Evolutionary conservation across 306 rosid species (phyloP), one percentile per base, ranked within the genome.

Genomic region (Styphnolobium japonicum): DNA sequence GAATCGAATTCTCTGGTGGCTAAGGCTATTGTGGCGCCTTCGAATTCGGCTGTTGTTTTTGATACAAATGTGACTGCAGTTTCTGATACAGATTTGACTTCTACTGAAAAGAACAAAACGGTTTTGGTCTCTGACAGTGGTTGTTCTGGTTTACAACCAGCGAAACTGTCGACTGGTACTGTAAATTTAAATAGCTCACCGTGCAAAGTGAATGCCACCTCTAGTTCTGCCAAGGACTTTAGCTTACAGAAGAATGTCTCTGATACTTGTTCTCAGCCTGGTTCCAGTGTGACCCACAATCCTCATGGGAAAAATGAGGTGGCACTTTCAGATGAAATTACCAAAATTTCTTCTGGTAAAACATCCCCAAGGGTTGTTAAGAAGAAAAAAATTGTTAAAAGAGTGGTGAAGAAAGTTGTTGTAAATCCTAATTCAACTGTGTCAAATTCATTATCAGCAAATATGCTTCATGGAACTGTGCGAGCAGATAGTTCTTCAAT

Each of bases 1-100:
- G 93, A 95, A 75, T 88, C 91, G 5, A 95, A 92, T 86, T 85
- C 94, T 0, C 81, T 95, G 57, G 98, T 92, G 43, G 98, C 98
- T 2, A 95, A 95, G 90, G 91, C 97, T 4, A 83, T 88, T 60
- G 80, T 87, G n/a, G 77, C 85, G 18, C 82, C 94, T 34, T 61
- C 87, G 2, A 73, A 80, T 56, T 81, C 89, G 2, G 83, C 79
- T 0, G 10, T 82, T 19, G 82, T 73, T 67, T 84, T 76, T 60
- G 81, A 74, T 74, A 65, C 55, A 8, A 73, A 84, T 74, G 31
- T 43, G 33, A 37, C 27, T 18, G 36, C 60, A 1, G 82, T 75
- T 79, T 56, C 60, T 21, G 82, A 80, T 80, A 57, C 67, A 12
- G 75, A 80, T 71, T 45, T 80, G 53, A 40, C 29, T 77, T 22